These are phyloP conservation scores for Populus davidiana DNA, from an alignment of 345 rosid genomes.

Conservation along the genomic window DNA sequence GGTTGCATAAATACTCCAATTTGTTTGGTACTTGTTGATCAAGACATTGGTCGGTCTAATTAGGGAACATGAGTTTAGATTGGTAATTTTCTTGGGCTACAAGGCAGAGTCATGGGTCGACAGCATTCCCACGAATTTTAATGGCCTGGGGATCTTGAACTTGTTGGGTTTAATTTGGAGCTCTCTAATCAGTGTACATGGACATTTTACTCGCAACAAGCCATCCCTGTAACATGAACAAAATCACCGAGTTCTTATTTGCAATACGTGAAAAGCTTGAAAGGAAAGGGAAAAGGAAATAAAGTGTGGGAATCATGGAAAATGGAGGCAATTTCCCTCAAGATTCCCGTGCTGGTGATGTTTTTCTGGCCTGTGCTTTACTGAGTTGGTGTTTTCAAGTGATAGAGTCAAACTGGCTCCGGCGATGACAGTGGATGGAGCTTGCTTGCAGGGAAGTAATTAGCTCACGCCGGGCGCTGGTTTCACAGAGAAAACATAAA, in stretches of 20 bases:
- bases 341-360: too few species aligned
- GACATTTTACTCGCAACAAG: not conserved
- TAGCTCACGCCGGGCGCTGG: not conserved
- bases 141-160: too few species aligned
- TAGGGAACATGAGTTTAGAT: not conserved
- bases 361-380: not conserved
- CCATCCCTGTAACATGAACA: not conserved
- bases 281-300: too few species aligned
- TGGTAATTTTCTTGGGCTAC: not conserved
- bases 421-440: not conserved
- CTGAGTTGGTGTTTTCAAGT: not conserved
- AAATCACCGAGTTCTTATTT: too few species aligned
- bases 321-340: too few species aligned
- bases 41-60: conserved; percentile 25
- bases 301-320: too few species aligned
- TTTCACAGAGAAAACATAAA: not conserved
- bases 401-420: not conserved
- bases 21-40: conserved; percentile 17
- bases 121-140: too few species aligned
- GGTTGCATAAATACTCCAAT: conserved; percentile 19
- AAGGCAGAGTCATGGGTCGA: too few species aligned
- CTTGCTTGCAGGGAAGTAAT: not conserved
- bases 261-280: too few species aligned
- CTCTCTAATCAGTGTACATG: too few species aligned
- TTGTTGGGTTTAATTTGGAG: too few species aligned